These are phyloP conservation scores for Filosporella fistucella DNA, from an alignment of 495 filamentous ascomycete genomes.

Conservation along the genomic window DNA sequence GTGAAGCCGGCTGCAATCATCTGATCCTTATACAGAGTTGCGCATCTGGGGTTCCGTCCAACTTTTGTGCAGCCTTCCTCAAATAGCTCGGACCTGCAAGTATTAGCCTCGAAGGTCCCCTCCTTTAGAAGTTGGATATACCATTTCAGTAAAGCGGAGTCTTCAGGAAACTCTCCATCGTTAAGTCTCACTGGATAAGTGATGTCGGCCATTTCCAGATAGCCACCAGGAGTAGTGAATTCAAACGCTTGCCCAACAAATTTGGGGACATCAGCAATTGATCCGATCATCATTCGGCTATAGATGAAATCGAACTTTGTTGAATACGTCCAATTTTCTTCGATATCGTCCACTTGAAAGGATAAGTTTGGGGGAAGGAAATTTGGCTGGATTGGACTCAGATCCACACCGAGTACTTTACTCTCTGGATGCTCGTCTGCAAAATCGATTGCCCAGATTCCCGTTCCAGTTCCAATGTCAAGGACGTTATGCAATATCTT, in stretches of 20 bases:
- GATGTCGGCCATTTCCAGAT: slow-evolving; percentile 44
- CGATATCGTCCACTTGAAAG: slow-evolving; percentile 51
- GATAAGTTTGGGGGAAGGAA: slow-evolving; percentile 45
- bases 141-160: slow-evolving; percentile 24
- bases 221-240: slow-evolving; percentile 40
- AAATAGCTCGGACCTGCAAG: neutral
- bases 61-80: neutral
- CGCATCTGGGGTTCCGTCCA: neutral
- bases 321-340: slow-evolving; percentile 47
- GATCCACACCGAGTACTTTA: slow-evolving; percentile 42
- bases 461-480: slow-evolving; percentile 43
- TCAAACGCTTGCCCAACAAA: slow-evolving; percentile 9
- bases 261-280: slow-evolving; percentile 4
- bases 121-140: neutral
- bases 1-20: slow-evolving; percentile 40
- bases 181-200: slow-evolving; percentile 15
- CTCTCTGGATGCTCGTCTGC: slow-evolving; percentile 25
- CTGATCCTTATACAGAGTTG: slow-evolving; percentile 5
- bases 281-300: slow-evolving; percentile 38
- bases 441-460: slow-evolving; percentile 46
- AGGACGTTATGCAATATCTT: slow-evolving; percentile 34
- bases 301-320: slow-evolving; percentile 50
- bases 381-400: slow-evolving; percentile 47
- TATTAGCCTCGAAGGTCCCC: neutral
- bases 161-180: slow-evolving; percentile 4